Conservation (phyloP, 805 yeast genomes). For the Ogataea parapolymorpha region DNA sequence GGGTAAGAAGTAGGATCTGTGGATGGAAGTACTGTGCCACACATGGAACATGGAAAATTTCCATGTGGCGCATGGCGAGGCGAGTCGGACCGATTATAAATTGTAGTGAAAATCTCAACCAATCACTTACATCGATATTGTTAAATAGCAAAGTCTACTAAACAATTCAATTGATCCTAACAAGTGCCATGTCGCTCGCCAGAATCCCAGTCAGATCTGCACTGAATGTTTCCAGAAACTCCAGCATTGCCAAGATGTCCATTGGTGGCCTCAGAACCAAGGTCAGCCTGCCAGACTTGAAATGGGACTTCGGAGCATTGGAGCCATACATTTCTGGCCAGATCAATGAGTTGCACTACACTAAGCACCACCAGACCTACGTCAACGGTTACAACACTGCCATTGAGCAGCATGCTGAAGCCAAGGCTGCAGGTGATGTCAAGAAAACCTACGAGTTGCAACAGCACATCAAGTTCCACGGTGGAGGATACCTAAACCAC, state of each 20-base stretch:
- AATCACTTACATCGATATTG: conserved; percentile 3
- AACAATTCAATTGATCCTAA: conserved; percentile 1
- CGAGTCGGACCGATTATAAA: neutral
- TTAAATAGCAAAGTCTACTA: neutral
- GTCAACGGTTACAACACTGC: conserved; percentile 83
- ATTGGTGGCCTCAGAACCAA: conserved; percentile 47
- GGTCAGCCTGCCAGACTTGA: conserved; percentile 75
- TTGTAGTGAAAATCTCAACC: neutral
- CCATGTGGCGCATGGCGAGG: conserved; percentile 2
- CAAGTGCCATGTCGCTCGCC: conserved; percentile 22
- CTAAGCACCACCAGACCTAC: conserved; percentile 90
- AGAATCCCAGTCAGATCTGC: conserved; percentile 28
- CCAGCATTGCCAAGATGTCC: conserved; percentile 14
- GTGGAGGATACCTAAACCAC: conserved; percentile 90
- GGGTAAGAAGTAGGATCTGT: conserved; percentile 9
- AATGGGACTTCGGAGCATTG: conserved; percentile 78
- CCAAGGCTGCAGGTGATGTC: conserved; percentile 55
- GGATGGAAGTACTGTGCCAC: conserved; percentile 4
- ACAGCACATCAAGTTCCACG: conserved; percentile 81
- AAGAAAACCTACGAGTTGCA: conserved; percentile 60
- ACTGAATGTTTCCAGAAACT: conserved; percentile 9
- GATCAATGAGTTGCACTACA: conserved; percentile 83
- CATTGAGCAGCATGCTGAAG: conserved; percentile 66
- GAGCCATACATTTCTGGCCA: conserved; percentile 86
- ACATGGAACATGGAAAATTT: neutral